These are phyloP conservation scores for Artemisia annua DNA, from an alignment of 129 eudicot species.

Conservation along the genomic window DNA sequence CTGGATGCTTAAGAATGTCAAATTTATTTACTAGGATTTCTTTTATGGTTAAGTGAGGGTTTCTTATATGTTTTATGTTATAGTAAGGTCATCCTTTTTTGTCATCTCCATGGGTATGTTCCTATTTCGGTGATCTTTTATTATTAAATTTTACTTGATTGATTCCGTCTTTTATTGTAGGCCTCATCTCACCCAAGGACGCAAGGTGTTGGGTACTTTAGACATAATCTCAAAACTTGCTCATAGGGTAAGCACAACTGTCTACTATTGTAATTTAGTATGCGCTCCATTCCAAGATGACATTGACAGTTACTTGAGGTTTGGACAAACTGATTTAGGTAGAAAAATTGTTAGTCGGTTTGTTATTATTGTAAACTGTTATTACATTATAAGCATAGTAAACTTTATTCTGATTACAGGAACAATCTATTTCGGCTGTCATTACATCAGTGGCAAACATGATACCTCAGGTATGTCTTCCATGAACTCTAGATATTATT, in stretches of 20 bases:
- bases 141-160: constrained; percentile 10
- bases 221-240: constrained; percentile 88
- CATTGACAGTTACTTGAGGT: neutral
- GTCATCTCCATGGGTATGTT: neutral
- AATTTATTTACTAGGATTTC: no score
- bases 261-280: constrained; percentile 6
- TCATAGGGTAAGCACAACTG: constrained; percentile 55
- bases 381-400: neutral
- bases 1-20: neutral
- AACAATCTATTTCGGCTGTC: constrained; percentile 91
- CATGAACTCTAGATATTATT: neutral
- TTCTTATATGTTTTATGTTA: no score
- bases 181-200: constrained; percentile 89
- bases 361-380: neutral
- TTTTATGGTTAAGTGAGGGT: no score
- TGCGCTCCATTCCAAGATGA: neutral
- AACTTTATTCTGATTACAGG: constrained; percentile 51
- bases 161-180: constrained; percentile 37
- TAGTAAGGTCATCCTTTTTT: no score
- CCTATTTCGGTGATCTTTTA: neutral
- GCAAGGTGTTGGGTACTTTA: constrained; percentile 75
- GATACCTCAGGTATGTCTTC: constrained; percentile 83
- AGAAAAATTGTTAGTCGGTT: neutral
- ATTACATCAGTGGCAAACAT: constrained; percentile 84
- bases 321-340: neutral